Percentiles rank a stretch among this genome's conserved stretches.
Evolutionary conservation across 2,329 filamentous ascomycete species (phyloP).

Genomic region (Aspergillus viridinutans): DNA sequence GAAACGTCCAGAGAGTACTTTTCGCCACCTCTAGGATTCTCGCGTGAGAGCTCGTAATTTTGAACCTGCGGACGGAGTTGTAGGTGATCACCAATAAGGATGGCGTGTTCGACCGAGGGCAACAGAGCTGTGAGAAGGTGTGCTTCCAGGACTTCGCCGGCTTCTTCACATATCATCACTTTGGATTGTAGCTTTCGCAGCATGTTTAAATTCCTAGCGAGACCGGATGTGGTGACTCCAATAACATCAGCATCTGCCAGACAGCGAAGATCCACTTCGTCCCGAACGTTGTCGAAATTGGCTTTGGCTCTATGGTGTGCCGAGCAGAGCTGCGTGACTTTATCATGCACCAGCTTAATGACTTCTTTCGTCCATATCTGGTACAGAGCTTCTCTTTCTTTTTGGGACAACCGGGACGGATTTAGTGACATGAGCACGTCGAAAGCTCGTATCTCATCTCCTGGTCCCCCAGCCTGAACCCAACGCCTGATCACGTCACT

Average conservation of each 20-base stretch:
- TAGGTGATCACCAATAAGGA: constrained; percentile 34
- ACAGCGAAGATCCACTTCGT: constrained; percentile 22
- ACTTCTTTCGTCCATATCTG: background rate
- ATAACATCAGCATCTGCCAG: constrained; percentile 44
- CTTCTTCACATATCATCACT: constrained; percentile 62
- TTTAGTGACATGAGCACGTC: background rate
- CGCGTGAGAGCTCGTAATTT: constrained; percentile 33
- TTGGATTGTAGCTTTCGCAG: constrained; percentile 40
- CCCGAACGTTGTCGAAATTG: constrained; percentile 3
- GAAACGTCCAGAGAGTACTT: constrained; percentile 47
- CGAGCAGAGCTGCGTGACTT: background rate
- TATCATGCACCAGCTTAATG: background rate
- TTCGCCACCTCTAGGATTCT: constrained; percentile 31
- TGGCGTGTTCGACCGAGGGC: constrained; percentile 37
- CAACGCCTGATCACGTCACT: background rate
- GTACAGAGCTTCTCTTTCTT: background rate
- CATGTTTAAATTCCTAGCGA: constrained; percentile 44
- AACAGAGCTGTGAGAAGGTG: constrained; percentile 45
- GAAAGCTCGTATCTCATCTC: background rate
- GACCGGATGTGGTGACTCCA: constrained; percentile 50
- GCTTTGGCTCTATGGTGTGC: background rate
- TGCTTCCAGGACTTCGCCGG: constrained; percentile 63
- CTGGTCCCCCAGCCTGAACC: background rate
- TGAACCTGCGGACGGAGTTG: constrained; percentile 38
- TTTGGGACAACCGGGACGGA: background rate